A percentile compares a stretch with the other conserved stretches of the same genome.
phyloP scores from a whole-genome alignment of 139 green algal genomes.

The Zygnema cylindricum region DNA sequence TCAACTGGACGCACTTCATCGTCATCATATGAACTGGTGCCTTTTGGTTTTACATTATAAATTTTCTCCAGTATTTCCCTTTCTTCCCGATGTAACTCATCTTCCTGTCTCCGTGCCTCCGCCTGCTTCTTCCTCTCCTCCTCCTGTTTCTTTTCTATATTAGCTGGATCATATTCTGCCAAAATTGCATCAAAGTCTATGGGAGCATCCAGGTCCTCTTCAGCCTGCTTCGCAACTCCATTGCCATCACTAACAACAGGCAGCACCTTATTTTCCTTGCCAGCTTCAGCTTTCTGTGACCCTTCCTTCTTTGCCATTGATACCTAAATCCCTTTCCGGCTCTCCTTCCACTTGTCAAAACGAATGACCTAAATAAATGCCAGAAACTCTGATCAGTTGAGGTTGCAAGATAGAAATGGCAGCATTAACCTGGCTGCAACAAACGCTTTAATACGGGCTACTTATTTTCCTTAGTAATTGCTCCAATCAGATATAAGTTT shows the following conservation, averaged over 20 bases:
- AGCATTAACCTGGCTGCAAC: too few species aligned
- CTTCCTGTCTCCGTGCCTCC: neutral
- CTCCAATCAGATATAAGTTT: too few species aligned
- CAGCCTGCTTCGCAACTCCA: conserved; percentile 11
- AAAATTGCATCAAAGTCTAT: conserved; percentile 30
- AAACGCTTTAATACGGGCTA: too few species aligned
- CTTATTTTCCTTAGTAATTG: too few species aligned
- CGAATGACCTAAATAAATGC: too few species aligned
- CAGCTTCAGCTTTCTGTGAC: neutral
- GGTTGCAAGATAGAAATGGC: too few species aligned
- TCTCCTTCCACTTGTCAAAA: too few species aligned
- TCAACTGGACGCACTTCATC: neutral
- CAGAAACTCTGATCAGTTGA: too few species aligned
- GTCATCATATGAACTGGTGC: neutral
- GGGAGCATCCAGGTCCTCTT: neutral
- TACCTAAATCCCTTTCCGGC: too few species aligned
- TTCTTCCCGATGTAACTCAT: conserved; percentile 27
- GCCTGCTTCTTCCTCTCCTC: conserved; percentile 20
- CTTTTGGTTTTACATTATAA: conserved; percentile 32
- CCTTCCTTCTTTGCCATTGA: conserved; percentile 9
- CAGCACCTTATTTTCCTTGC: neutral
- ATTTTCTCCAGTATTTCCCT: conserved; percentile 37
- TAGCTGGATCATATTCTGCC: conserved; percentile 29
- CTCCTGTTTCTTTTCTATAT: conserved; percentile 18
- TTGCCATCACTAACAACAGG: neutral